Evolutionary conservation across 768 basidiomycete species (phyloP), one percentile per base, ranked within the genome.

Genomic region (Gelatoporia subvermispora): DNA sequence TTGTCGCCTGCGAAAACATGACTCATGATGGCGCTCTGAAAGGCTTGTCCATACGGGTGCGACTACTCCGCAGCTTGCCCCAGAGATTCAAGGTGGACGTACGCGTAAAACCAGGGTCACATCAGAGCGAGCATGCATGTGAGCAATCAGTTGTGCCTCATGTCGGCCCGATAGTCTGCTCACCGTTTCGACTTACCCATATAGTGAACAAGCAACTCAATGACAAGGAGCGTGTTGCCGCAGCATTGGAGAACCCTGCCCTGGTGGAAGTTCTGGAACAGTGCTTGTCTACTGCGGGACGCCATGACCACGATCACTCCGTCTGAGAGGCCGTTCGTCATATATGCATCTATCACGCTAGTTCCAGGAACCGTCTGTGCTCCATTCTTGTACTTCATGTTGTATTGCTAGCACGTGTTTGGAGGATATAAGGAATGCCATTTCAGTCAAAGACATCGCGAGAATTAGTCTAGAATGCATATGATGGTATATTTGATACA

Each of bases 151-250:
- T 18, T 7, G 40, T 44, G 4, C 22, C 5, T 22, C 13, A 25
- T 18, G 13, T 22, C 23, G 20, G 22, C 7, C 18, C 7, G 20
- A 24, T 34, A 11, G 25, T 36, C 8, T 34, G 28, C 28, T 31
- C 28, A 31, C 28, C 28, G 28, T 31, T 13, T 5, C n/a, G 5
- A 31, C 28, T 31, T 31, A 13, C 28, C 28, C 13, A 31, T 16
- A 9, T 25, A 95, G 96, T 99, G 10, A 99, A 98, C 69, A 97
- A 97, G 65, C 96, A 99, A 61, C 75, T 99, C 28, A 99, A 99
- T 60, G 96, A 99, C 71, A 99, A 99, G 68, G 96, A 99, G 68
- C 78, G 96, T 35, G 96, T 98, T 2, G 93, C 93, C 21, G 96
- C 96, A 10, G 96, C 96, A 1, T 74, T 98, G 41, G 96, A 99